Percentiles rank a stretch among this genome's conserved stretches.
Evolutionary conservation across 306 rosid genomes (phyloP).

Genomic region (Citrullus amarus): DNA sequence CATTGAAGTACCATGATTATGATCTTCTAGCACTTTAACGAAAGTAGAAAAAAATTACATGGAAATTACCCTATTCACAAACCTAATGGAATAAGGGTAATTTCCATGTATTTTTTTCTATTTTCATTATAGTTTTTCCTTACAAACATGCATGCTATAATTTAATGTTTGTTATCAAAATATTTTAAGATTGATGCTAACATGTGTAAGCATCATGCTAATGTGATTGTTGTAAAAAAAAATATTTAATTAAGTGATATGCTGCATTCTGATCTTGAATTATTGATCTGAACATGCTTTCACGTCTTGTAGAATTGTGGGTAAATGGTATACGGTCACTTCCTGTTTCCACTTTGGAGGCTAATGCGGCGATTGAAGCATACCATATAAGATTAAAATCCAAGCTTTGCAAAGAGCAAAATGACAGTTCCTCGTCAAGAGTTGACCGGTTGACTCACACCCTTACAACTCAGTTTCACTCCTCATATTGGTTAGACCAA

Average conservation of each 20-base stretch:
- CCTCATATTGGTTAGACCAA: constrained; percentile 59
- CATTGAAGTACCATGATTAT: neutral
- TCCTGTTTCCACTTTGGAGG: constrained; percentile 49
- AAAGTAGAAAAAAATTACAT: too few relatives aligned
- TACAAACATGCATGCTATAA: neutral
- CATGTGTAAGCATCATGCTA: neutral
- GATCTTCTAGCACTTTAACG: neutral
- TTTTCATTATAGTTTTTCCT: neutral
- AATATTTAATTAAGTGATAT: neutral
- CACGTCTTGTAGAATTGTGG: constrained; percentile 49
- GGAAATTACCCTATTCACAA: neutral
- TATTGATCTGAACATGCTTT: constrained; percentile 13
- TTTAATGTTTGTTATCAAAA: neutral
- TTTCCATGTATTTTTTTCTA: neutral
- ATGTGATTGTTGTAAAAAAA: neutral
- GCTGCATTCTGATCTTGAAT: neutral
- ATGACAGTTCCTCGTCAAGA: constrained; percentile 40
- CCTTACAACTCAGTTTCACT: constrained; percentile 54
- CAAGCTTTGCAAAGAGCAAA: constrained; percentile 38
- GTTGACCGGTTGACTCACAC: constrained; percentile 60
- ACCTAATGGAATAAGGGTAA: neutral
- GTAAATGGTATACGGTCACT: constrained; percentile 42
- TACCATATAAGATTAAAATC: constrained; percentile 61
- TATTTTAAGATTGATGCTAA: neutral
- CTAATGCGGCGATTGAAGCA: constrained; percentile 55